Percentiles rank a stretch among this genome's conserved stretches.
Evolutionary conservation across 2,329 filamentous ascomycete species (phyloP).

Genomic region (Torrubiellomyces zombiae): DNA sequence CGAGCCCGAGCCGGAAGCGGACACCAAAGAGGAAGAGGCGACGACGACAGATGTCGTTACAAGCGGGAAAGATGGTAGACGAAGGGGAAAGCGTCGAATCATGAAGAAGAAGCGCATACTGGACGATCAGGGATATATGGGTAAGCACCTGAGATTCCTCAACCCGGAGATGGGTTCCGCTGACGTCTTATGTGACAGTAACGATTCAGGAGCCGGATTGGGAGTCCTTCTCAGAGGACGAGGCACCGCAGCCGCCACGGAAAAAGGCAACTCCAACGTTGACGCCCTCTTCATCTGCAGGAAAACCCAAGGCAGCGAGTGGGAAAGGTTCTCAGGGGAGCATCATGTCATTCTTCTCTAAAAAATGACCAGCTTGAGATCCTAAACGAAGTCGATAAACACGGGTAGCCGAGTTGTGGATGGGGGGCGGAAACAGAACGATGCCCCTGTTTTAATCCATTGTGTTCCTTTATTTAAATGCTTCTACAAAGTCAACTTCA

Average conservation of each 20-base stretch:
- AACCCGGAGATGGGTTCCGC: not conserved
- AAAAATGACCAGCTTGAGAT: slow-evolving; percentile 36
- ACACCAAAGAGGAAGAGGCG: slow-evolving; percentile 17
- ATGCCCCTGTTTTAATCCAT: no score
- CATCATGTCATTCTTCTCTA: slow-evolving; percentile 86
- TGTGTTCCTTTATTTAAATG: no score
- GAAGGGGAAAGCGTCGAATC: slow-evolving; percentile 61
- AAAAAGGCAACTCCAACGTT: slow-evolving; percentile 36
- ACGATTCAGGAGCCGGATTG: slow-evolving; percentile 71
- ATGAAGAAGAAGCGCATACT: slow-evolving; percentile 78
- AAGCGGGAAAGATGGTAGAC: slow-evolving; percentile 39
- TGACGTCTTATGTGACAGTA: slow-evolving; percentile 32
- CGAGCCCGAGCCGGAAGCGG: slow-evolving; percentile 20
- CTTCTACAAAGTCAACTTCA: slow-evolving; percentile 1
- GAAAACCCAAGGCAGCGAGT: slow-evolving; percentile 36
- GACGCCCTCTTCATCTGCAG: slow-evolving; percentile 27
- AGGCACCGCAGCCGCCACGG: slow-evolving; percentile 34
- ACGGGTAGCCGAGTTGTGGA: not conserved
- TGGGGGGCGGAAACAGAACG: no score
- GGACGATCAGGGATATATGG: slow-evolving; percentile 80
- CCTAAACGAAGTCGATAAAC: not conserved
- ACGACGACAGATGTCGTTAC: slow-evolving; percentile 29
- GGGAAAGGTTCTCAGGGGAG: slow-evolving; percentile 53
- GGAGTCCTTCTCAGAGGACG: slow-evolving; percentile 91
- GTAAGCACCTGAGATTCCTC: slow-evolving; percentile 31